Conservation (phyloP, 2,329 filamentous ascomycete species). For the Fusarium sp. region DNA sequence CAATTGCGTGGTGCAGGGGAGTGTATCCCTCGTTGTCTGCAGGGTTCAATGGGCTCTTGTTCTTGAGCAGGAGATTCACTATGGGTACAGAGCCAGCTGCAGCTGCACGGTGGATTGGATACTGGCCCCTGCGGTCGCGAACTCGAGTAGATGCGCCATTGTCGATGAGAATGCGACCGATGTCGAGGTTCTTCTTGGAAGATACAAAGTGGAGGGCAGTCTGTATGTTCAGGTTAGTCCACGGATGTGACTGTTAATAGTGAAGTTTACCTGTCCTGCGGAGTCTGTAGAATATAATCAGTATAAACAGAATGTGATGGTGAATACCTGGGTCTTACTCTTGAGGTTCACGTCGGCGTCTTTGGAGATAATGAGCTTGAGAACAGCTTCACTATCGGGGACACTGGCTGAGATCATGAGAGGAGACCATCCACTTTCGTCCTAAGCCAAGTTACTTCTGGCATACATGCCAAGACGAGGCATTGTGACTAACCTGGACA, state of each 20-base stretch:
- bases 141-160: constrained; percentile 82
- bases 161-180: constrained; percentile 81
- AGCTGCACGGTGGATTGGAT: constrained; percentile 91
- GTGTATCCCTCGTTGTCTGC: constrained; percentile 87
- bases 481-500: constrained; percentile 68
- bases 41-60: constrained; percentile 84
- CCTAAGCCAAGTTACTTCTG: constrained; percentile 58
- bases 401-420: constrained; percentile 86
- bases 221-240: constrained; percentile 56
- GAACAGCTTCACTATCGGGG: constrained; percentile 76
- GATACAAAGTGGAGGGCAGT: constrained; percentile 92
- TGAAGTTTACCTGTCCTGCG: constrained; percentile 69
- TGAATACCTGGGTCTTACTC: constrained; percentile 61
- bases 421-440: constrained; percentile 84
- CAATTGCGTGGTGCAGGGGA: constrained; percentile 87
- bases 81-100: constrained; percentile 92
- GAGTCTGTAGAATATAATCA: constrained; percentile 63
- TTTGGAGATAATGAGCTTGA: constrained; percentile 75
- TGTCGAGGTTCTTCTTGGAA: constrained; percentile 88
- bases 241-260: neutral
- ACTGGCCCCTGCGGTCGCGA: constrained; percentile 88
- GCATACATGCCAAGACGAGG: neutral
- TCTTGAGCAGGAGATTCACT: constrained; percentile 80
- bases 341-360: constrained; percentile 80
- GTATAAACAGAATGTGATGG: neutral